Percentiles rank a stretch among this genome's conserved stretches.
Evolutionary conservation across 2,329 filamentous ascomycete species (phyloP).

Genomic region (Cladobotryum protrusum): DNA sequence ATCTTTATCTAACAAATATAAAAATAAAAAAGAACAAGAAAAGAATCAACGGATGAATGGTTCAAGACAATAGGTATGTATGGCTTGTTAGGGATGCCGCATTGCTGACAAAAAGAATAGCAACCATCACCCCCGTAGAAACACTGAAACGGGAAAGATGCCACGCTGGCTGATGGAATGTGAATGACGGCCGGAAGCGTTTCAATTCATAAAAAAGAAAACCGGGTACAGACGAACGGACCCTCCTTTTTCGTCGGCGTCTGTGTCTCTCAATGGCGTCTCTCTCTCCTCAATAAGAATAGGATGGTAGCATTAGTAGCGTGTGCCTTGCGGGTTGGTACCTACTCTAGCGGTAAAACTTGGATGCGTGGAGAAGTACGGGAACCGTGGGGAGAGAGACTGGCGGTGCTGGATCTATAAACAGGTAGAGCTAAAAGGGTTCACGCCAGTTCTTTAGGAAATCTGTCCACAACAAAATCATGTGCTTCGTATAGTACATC

Average conservation of each 20-base stretch:
- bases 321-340: no score
- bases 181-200: not conserved
- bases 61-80: constrained; percentile 5
- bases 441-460: not conserved
- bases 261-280: no score
- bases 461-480: constrained; percentile 1
- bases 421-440: no score
- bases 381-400: constrained; percentile 2
- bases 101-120: constrained; percentile 3
- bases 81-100: not conserved
- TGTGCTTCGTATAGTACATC: no score
- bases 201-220: not conserved
- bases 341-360: no score
- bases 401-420: no score
- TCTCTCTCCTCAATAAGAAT: no score
- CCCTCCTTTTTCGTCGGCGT: no score
- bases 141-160: constrained; percentile 14
- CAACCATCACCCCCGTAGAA: not conserved
- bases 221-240: no score
- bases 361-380: not conserved
- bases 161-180: constrained; percentile 19
- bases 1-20: no score
- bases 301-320: no score
- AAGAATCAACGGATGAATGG: not conserved
- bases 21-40: not conserved